Evolutionary conservation across 1,284 basidiomycete genomes (phyloP), one percentile per base, ranked within the genome.

Genomic region (Boletellus deceptivus): DNA sequence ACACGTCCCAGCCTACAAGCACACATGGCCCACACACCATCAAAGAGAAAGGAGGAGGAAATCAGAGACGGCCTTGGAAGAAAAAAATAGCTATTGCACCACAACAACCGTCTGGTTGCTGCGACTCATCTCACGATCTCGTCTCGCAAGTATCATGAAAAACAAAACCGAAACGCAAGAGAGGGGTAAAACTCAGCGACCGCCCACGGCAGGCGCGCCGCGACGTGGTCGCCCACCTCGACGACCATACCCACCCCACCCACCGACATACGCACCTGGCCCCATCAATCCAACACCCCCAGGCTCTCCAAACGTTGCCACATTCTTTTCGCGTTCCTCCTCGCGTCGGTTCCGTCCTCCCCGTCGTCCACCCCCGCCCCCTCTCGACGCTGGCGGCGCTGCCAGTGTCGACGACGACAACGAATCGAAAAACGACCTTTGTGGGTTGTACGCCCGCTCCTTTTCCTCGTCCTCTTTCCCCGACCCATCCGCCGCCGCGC

Each of bases 231-330:
- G 65, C 43, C 77, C 68, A 51, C 82, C 68, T 43, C 80, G 58
- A 47, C 77, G 57, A 34, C 77, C 73, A 59, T 75, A 75, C 3
- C 78, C 76, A 40, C 78, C 78, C 73, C 75, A 79, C 1, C 79
- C 78, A 47, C 74, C 72, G 13, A 79, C 76, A 57, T 80, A 80
- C 18, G 75, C 77, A 46, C 76, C 76, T 20, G 85, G 85, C 0
- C 87, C 86, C 75, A 88, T 76, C 46, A 88, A 64, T 10, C 86
- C 85, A 24, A 86, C 78, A 51, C 83, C 84, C 16, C 87, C 87
- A 6, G 88, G 83, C 65, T 90, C 89, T 5, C 88, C 88, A 73
- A 91, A 91, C 13, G 88, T 91, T 31, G 85, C 85, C 7, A 91
- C 79, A 60, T 91, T 91, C 68, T 79, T 79, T 67, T 88, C 86